Percentiles rank a stretch among this genome's conserved stretches.
phyloP scores from a whole-genome alignment of 2,329 filamentous ascomycete species.

The Cercospora sp. region DNA sequence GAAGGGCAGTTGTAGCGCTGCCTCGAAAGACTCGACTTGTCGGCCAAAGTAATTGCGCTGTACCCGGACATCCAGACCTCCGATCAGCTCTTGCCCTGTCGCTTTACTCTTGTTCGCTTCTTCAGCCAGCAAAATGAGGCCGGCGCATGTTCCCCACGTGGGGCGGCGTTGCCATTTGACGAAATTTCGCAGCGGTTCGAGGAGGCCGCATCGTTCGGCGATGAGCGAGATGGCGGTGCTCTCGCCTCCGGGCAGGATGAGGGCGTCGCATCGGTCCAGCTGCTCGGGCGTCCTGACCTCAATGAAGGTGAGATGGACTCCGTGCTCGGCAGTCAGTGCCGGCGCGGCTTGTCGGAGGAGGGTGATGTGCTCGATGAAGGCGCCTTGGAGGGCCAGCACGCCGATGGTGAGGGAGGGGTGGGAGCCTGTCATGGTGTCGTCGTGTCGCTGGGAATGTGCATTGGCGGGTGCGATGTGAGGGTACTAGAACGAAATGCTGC shows the following conservation, averaged over 20 bases:
- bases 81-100: slow-evolving; percentile 89
- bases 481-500: too few species aligned
- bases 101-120: slow-evolving; percentile 85
- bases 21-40: slow-evolving; percentile 88
- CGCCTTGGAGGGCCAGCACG: slow-evolving; percentile 80
- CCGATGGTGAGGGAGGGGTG: slow-evolving; percentile 53
- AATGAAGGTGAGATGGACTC: slow-evolving; percentile 59
- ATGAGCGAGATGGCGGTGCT: slow-evolving; percentile 91
- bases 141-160: slow-evolving; percentile 94
- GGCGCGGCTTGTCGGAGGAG: slow-evolving; percentile 65
- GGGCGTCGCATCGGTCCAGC: slow-evolving; percentile 71
- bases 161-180: slow-evolving; percentile 83
- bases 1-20: slow-evolving; percentile 65
- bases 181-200: slow-evolving; percentile 83
- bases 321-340: slow-evolving; percentile 11
- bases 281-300: slow-evolving; percentile 77
- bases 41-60: slow-evolving; percentile 94
- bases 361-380: slow-evolving; percentile 83
- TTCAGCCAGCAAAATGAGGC: slow-evolving; percentile 85
- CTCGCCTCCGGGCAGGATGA: slow-evolving; percentile 91
- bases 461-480: not conserved
- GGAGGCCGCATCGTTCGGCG: slow-evolving; percentile 73
- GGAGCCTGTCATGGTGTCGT: slow-evolving; percentile 13
- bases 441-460: not conserved
- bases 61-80: slow-evolving; percentile 84